Evolutionary conservation across 768 basidiomycete species (phyloP).

Genomic region (Exidia glandulosa): DNA sequence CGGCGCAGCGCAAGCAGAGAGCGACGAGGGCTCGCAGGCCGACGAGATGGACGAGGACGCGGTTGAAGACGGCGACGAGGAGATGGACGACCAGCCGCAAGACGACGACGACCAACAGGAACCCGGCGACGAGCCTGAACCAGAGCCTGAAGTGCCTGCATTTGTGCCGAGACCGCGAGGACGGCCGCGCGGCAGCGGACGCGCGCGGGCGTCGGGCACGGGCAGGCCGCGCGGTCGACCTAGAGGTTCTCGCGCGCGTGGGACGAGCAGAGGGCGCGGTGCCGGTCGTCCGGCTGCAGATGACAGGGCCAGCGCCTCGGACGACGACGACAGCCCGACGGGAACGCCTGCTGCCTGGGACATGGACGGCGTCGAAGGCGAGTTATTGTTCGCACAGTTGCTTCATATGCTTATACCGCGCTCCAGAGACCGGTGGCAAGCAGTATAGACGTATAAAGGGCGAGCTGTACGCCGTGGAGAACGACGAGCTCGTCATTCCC

Average conservation of each 20-base stretch:
- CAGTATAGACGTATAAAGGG: conserved; percentile 68
- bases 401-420: not conserved
- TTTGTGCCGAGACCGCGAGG: conserved; percentile 20
- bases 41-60: conserved; percentile 1
- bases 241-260: conserved; percentile 1
- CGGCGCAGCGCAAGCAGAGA: not conserved
- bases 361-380: not conserved
- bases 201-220: conserved; percentile 15
- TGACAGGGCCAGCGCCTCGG: conserved; percentile 11
- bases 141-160: conserved; percentile 12
- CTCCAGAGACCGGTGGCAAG: conserved; percentile 42
- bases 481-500: conserved; percentile 79
- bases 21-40: not conserved
- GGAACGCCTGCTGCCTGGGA: conserved; percentile 33
- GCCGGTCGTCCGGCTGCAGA: conserved; percentile 25
- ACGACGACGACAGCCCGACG: conserved; percentile 27
- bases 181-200: conserved; percentile 28
- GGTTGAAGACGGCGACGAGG: no score
- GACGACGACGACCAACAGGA: conserved; percentile 11
- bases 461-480: conserved; percentile 64
- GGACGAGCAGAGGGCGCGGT: conserved; percentile 12
- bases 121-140: conserved; percentile 13
- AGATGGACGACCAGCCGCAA: conserved; percentile 1
- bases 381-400: no score
- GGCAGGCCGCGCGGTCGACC: conserved; percentile 7